Evolutionary conservation across 257 asterid genomes (phyloP).

Genomic region (Solanum raphanifolium): DNA sequence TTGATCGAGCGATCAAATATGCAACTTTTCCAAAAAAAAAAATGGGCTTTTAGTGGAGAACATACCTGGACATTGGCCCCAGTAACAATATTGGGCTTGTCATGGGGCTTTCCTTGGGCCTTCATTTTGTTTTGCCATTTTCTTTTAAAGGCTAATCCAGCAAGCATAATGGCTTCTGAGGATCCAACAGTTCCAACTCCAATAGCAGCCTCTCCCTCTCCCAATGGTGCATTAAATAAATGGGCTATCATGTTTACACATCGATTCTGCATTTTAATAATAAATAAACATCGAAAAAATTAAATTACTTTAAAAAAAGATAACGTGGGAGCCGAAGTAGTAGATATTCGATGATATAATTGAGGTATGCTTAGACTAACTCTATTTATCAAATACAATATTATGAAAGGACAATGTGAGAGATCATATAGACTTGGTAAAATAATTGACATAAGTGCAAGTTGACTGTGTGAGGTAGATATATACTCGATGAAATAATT

Average conservation of each 20-base stretch:
- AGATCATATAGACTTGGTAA: not conserved
- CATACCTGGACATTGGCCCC: constrained; percentile 18
- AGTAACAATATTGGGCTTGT: constrained; percentile 16
- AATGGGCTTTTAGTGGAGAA: not conserved
- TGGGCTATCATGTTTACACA: constrained; percentile 18
- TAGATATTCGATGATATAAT: not conserved
- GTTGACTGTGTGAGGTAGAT: not conserved
- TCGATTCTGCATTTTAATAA: constrained; percentile 3
- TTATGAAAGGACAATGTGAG: not conserved
- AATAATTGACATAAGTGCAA: not conserved
- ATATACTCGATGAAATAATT: not conserved
- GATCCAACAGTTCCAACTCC: constrained; percentile 21
- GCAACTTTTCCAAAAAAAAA: not conserved
- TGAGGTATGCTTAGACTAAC: not conserved
- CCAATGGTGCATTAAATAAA: constrained; percentile 14
- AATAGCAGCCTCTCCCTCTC: constrained; percentile 11
- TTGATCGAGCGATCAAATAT: not conserved
- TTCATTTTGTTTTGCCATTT: constrained; percentile 20
- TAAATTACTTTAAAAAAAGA: not conserved
- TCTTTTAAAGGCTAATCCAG: constrained; percentile 19
- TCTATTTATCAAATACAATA: not conserved
- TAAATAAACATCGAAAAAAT: not conserved
- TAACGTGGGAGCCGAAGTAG: not conserved
- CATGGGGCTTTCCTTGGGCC: constrained; percentile 12
- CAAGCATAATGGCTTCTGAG: constrained; percentile 21